phyloP scores from a whole-genome alignment of 2,329 filamentous ascomycete genomes.

The Penicillium capsulatum region DNA sequence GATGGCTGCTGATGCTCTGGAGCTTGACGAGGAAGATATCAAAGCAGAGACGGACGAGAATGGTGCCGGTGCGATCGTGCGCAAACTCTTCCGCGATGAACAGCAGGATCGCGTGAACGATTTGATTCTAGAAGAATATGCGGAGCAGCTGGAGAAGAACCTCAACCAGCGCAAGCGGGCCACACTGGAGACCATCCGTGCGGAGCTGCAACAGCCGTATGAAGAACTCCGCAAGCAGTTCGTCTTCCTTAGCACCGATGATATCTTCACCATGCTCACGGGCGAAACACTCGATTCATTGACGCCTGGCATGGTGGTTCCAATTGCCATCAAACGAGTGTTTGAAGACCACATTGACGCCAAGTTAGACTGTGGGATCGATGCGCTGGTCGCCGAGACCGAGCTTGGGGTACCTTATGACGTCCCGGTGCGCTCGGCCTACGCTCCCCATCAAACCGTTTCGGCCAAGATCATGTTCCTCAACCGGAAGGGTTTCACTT shows the following conservation, averaged over 20 bases:
- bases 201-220: slow-evolving; percentile 86
- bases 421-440: slow-evolving; percentile 66
- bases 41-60: slow-evolving; percentile 90
- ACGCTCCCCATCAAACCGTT: slow-evolving; percentile 74
- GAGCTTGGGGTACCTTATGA: slow-evolving; percentile 72
- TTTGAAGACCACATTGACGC: slow-evolving; percentile 91
- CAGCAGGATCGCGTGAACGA: slow-evolving; percentile 95
- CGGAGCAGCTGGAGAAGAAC: slow-evolving; percentile 87
- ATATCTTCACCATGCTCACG: slow-evolving; percentile 94
- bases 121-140: slow-evolving; percentile 92
- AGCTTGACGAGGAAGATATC: slow-evolving; percentile 96
- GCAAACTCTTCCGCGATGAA: slow-evolving; percentile 91
- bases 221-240: slow-evolving; percentile 88
- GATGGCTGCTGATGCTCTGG: slow-evolving; percentile 94
- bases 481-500: slow-evolving; percentile 78
- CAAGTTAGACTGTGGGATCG: slow-evolving; percentile 89
- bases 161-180: slow-evolving; percentile 93
- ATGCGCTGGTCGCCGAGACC: slow-evolving; percentile 77
- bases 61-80: slow-evolving; percentile 82
- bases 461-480: slow-evolving; percentile 84
- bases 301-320: slow-evolving; percentile 84
- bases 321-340: slow-evolving; percentile 80
- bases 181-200: slow-evolving; percentile 91
- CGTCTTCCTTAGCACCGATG: slow-evolving; percentile 62
- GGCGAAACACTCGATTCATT: slow-evolving; percentile 84